Evolutionary conservation across 1,139 yeast genomes (phyloP).

Genomic region (Candida glucosophila): DNA sequence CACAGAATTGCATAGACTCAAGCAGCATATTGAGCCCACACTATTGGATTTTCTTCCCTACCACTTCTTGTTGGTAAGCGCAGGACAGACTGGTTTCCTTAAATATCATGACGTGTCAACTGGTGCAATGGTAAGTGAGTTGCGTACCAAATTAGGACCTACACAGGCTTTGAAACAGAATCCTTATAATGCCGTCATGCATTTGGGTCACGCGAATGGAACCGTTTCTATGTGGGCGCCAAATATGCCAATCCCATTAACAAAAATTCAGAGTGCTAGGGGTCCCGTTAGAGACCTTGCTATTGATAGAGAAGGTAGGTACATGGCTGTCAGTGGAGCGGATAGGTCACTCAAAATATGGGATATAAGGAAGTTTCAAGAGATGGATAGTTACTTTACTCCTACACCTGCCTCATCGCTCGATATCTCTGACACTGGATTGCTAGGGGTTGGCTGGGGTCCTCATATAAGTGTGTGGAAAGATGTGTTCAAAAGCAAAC

Average conservation of each 20-base stretch:
- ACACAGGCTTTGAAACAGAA: conserved; percentile 83
- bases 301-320: conserved; percentile 83
- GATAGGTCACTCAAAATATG: conserved; percentile 82
- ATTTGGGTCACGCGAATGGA: conserved; percentile 91
- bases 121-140: conserved; percentile 76
- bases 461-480: conserved; percentile 90
- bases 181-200: conserved; percentile 93
- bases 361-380: conserved; percentile 84
- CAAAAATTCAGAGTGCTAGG: conserved; percentile 66
- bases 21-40: conserved; percentile 82
- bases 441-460: conserved; percentile 87
- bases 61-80: conserved; percentile 79
- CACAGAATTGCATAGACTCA: conserved; percentile 82
- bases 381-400: conserved; percentile 61
- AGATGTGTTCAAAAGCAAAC: conserved; percentile 51
- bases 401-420: conserved; percentile 84
- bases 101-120: conserved; percentile 95
- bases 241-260: conserved; percentile 76
- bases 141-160: conserved; percentile 84
- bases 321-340: conserved; percentile 90
- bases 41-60: conserved; percentile 83
- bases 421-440: conserved; percentile 80
- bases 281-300: conserved; percentile 88
- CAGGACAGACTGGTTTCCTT: conserved; percentile 81
- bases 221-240: conserved; percentile 94